These are phyloP conservation scores for Coemansia sp. DNA, from an alignment of 192 early-diverging fungal genomes.

Conservation along the genomic window DNA sequence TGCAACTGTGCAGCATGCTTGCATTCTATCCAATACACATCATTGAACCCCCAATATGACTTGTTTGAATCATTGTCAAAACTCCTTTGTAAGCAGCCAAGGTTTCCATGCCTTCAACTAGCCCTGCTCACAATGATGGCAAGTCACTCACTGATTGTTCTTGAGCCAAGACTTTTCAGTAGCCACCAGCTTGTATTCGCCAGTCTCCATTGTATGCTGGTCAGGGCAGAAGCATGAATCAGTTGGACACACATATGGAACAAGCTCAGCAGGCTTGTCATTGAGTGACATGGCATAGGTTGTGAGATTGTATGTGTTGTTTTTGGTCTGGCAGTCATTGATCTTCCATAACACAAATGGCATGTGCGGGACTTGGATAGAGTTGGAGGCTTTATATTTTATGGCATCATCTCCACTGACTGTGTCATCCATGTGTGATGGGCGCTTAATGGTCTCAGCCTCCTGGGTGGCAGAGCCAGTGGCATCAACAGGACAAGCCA, in stretches of 20 bases:
- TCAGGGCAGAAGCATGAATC: slow-evolving; percentile 85
- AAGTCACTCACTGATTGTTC: slow-evolving; percentile 67
- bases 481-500: slow-evolving; percentile 48
- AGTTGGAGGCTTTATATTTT: slow-evolving; percentile 24
- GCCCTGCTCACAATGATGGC: slow-evolving; percentile 60
- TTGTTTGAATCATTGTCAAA: slow-evolving; percentile 69
- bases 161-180: slow-evolving; percentile 71
- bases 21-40: slow-evolving; percentile 70
- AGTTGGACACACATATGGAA: slow-evolving; percentile 65
- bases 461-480: slow-evolving; percentile 3
- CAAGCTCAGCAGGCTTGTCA: slow-evolving; percentile 59
- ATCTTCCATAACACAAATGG: slow-evolving; percentile 66
- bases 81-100: slow-evolving; percentile 73
- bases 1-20: slow-evolving; percentile 38
- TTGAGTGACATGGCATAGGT: slow-evolving; percentile 76
- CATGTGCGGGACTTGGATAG: slow-evolving; percentile 35
- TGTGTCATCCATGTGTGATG: slow-evolving; percentile 14
- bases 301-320: slow-evolving; percentile 72
- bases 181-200: slow-evolving; percentile 73
- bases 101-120: slow-evolving; percentile 60
- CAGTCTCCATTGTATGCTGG: slow-evolving; percentile 82
- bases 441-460: slow-evolving; percentile 22
- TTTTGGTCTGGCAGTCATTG: slow-evolving; percentile 49
- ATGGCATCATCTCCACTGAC: slow-evolving; percentile 29
- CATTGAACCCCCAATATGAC: slow-evolving; percentile 60